phyloP scores from a whole-genome alignment of 768 basidiomycete genomes.

The Naganishia vishniacii region DNA sequence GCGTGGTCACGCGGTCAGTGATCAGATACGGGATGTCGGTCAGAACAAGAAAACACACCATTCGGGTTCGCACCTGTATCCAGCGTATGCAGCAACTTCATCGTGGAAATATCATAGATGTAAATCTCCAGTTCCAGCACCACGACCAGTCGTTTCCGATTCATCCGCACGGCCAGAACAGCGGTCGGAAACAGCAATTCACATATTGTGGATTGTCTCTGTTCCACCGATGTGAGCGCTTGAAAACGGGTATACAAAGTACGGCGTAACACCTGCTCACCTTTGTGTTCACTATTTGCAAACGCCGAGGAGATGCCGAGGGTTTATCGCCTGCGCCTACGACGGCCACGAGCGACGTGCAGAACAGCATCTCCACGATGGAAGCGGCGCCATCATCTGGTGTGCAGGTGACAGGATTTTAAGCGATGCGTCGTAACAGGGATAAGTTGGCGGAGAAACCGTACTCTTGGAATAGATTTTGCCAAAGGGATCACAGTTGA shows the following conservation, averaged over 20 bases:
- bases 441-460: constrained; percentile 43
- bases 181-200: constrained; percentile 95
- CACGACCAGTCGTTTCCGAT: constrained; percentile 91
- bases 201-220: constrained; percentile 98
- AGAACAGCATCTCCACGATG: constrained; percentile 99
- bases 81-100: constrained; percentile 93
- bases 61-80: constrained; percentile 95
- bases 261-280: constrained; percentile 50
- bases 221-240: neutral
- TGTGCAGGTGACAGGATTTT: neutral
- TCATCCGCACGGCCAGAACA: constrained; percentile 94
- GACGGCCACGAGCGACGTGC: constrained; percentile 92
- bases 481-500: constrained; percentile 96
- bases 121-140: constrained; percentile 97
- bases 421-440: neutral
- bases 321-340: constrained; percentile 87
- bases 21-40: too few relatives aligned
- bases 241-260: neutral
- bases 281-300: constrained; percentile 99
- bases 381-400: constrained; percentile 87
- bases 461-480: constrained; percentile 89
- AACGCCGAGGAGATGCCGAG: constrained; percentile 78
- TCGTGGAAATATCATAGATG: constrained; percentile 97
- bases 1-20: too few relatives aligned
- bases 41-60: constrained; percentile 52